Conservation (phyloP, 345 rosid genomes). For the Sisymbrium altissimum region DNA sequence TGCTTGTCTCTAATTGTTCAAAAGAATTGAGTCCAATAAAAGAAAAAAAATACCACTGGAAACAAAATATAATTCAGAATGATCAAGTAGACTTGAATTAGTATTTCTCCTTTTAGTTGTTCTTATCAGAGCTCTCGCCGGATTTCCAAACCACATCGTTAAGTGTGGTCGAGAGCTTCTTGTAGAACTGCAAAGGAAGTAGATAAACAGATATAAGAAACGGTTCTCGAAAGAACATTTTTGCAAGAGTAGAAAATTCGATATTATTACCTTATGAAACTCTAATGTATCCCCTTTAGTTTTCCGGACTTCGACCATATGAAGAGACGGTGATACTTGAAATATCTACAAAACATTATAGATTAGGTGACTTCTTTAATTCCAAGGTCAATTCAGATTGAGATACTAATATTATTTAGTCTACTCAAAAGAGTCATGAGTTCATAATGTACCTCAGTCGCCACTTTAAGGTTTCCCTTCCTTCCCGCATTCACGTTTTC, state of each 20-base stretch:
- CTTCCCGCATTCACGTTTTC: conserved; percentile 89
- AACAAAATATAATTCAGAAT: not conserved
- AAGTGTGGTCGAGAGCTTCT: conserved; percentile 76
- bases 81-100: conserved; percentile 7
- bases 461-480: conserved; percentile 89
- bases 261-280: conserved; percentile 61
- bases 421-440: not conserved
- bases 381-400: not conserved
- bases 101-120: not conserved
- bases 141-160: conserved; percentile 97
- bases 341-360: conserved; percentile 51
- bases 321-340: conserved; percentile 96
- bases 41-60: not conserved
- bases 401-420: not conserved
- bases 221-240: not conserved
- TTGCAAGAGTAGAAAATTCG: not conserved
- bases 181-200: conserved; percentile 66
- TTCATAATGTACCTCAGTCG: conserved; percentile 70
- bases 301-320: conserved; percentile 92
- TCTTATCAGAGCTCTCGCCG: conserved; percentile 70
- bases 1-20: not conserved
- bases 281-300: conserved; percentile 97
- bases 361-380: not conserved
- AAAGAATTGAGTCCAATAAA: conserved; percentile 15
- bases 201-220: not conserved